phyloP scores from a whole-genome alignment of 2,329 filamentous ascomycete species.

The Pezicula carpinea region DNA sequence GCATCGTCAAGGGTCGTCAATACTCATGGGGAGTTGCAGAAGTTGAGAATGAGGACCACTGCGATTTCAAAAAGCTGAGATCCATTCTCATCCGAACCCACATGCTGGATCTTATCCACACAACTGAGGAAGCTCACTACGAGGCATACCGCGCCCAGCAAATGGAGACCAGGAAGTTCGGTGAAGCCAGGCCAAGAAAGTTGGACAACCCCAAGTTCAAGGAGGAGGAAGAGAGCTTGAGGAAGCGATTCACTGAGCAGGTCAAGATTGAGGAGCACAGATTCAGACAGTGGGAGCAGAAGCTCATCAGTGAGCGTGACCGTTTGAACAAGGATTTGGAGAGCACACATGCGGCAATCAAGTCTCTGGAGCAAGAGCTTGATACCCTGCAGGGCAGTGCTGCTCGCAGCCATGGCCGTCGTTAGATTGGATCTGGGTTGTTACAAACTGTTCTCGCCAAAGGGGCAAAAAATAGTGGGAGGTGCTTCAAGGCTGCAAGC shows the following conservation, averaged over 20 bases:
- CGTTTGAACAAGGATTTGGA: conserved; percentile 99
- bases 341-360: conserved; percentile 91
- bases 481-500: conserved; percentile 22
- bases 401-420: conserved; percentile 87
- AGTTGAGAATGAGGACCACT: conserved; percentile 99
- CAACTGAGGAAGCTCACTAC: conserved; percentile 98
- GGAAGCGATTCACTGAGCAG: conserved; percentile 99
- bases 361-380: conserved; percentile 86
- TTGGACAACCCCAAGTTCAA: conserved; percentile 99
- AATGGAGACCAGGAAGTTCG: conserved; percentile 99
- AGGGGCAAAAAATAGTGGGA: conserved; percentile 4
- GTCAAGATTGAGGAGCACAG: conserved; percentile 99
- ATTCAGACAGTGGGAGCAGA: conserved; percentile 99
- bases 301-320: conserved; percentile 97
- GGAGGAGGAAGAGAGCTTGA: conserved; percentile 96
- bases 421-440: conserved; percentile 46
- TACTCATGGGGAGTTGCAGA: conserved; percentile 99
- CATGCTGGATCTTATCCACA: conserved; percentile 99
- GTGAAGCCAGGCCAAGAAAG: conserved; percentile 94
- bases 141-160: conserved; percentile 98
- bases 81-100: conserved; percentile 98
- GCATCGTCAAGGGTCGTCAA: conserved; percentile 97
- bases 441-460: neutral
- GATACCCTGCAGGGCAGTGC: conserved; percentile 88
- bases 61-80: conserved; percentile 99